These are phyloP conservation scores for Citrullus mucosospermus DNA, from an alignment of 306 rosid species.

Conservation along the genomic window DNA sequence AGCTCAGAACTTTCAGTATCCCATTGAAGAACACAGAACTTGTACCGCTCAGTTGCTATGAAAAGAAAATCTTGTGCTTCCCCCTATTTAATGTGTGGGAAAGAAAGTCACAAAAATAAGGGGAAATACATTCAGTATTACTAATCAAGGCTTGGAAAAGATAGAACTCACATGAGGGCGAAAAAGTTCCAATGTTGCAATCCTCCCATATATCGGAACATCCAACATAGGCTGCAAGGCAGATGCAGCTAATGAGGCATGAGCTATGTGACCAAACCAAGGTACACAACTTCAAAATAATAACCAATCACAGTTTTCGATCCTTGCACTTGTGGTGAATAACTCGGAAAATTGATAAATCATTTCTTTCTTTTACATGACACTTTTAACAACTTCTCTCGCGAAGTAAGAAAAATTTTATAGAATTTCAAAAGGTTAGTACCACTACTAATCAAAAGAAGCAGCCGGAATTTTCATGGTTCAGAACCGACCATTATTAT, in stretches of 20 bases:
- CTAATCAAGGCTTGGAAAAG: background rate
- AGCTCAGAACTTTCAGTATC: slow-evolving; percentile 81
- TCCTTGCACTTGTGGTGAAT: background rate
- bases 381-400: background rate
- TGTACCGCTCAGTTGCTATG: slow-evolving; percentile 94
- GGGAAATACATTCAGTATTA: background rate
- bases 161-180: slow-evolving; percentile 74
- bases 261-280: background rate
- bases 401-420: background rate
- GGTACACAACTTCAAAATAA: background rate
- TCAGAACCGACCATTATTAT: background rate
- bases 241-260: background rate
- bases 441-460: background rate
- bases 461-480: background rate
- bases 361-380: background rate
- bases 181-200: slow-evolving; percentile 89
- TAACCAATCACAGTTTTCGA: background rate
- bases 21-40: slow-evolving; percentile 98
- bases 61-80: slow-evolving; percentile 85
- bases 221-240: slow-evolving; percentile 70
- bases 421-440: background rate
- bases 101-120: background rate
- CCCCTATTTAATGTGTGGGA: slow-evolving; percentile 38
- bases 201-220: slow-evolving; percentile 91
- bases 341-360: background rate